Evolutionary conservation across 176 grass and related monocot species (phyloP), one percentile per base, ranked within the genome.

Genomic region (Carex littledalei): DNA sequence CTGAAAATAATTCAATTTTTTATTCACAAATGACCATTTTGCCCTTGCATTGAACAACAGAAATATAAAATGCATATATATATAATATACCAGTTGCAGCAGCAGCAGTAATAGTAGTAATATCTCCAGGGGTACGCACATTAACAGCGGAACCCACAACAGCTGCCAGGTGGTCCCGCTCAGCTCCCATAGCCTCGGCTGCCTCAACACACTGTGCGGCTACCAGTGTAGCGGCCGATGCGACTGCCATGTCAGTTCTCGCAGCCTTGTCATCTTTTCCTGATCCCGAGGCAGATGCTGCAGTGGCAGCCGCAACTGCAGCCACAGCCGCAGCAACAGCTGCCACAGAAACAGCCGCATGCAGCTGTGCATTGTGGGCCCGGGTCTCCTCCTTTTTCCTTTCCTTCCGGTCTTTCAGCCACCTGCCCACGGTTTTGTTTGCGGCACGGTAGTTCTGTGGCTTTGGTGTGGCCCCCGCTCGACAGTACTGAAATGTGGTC

Each of bases 171-270:
- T 89, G 91, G 34, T 92, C 96, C 32, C 93, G 91, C 66, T 95
- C 96, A 47, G 96, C 96, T 10, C 96, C 96, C 72, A 94, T 41
- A 13, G 93, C 83, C 85, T 95, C 96, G 0, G 96, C 96, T 1
- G 93, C 91, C 85, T 95, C 96, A 0, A 91, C 93, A 84, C 96
- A 99, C 85, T 99, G 96, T 6, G 96, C 96, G 2, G 96, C 96
- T 17, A 99, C 96, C 0, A 99, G 85, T n/a, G 93, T 99, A 34
- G 96, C 96, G 0, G 96, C 93, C 0, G 93, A 93, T 3, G 93
- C 93, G 56, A 98, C 84, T 15, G 96, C 91, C 91, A 95, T 90
- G 83, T 95, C 89, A 1, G 89, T 97, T 60, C 92, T 87, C 12
- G 87, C 81, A 32, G 87, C 88, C n/a, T 87, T 93, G 63, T 91